These are phyloP conservation scores for Gypsophila paniculata DNA, from an alignment of 179 eudicot species.

Conservation along the genomic window DNA sequence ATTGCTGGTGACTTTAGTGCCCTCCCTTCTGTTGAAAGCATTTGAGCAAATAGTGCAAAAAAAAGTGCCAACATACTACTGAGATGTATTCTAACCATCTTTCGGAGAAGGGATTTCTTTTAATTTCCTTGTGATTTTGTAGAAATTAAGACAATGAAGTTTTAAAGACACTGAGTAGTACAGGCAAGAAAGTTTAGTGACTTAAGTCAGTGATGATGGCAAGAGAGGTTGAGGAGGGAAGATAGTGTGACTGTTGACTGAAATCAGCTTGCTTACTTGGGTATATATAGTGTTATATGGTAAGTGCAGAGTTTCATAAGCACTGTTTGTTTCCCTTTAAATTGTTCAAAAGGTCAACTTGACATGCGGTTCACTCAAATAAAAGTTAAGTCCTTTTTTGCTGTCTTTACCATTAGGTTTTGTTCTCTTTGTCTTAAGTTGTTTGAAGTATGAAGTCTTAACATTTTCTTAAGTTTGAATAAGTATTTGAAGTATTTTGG, in stretches of 20 bases:
- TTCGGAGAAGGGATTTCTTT: conserved; percentile 13
- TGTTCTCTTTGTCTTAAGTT: no score
- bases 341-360: conserved; percentile 7
- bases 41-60: conserved; percentile 18
- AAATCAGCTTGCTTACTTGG: conserved; percentile 16
- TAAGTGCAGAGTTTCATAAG: background rate
- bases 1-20: conserved; percentile 18
- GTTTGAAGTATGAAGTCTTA: no score
- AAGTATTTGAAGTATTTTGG: no score
- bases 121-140: background rate
- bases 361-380: conserved; percentile 5
- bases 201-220: background rate
- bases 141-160: conserved; percentile 7
- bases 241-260: conserved; percentile 17
- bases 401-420: background rate
- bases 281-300: conserved; percentile 24
- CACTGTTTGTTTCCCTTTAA: conserved; percentile 9
- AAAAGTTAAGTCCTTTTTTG: background rate
- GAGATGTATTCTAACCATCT: conserved; percentile 21
- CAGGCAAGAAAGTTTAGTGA: conserved; percentile 1
- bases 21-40: conserved; percentile 26
- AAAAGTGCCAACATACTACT: conserved; percentile 10
- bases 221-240: background rate
- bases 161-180: background rate
- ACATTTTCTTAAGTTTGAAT: no score